Conservation (phyloP, 192 early-diverging fungal genomes). For the Coemansia sp. region DNA sequence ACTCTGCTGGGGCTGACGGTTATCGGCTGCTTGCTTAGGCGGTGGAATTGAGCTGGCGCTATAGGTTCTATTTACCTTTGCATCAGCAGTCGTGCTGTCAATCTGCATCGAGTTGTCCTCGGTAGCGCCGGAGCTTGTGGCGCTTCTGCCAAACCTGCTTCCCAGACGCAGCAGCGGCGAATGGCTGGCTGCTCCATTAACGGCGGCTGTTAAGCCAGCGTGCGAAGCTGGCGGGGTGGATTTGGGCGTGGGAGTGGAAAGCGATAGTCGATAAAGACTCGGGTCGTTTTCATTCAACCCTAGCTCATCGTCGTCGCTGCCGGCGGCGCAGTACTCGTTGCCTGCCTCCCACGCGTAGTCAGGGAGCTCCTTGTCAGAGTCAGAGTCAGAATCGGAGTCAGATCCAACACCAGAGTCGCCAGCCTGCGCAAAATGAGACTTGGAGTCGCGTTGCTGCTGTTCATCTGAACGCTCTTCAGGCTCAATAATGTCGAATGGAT, state of each 20-base stretch:
- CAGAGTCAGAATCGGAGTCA: too few species aligned
- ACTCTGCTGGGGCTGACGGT: not conserved
- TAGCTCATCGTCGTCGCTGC: constrained; percentile 17
- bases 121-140: not conserved
- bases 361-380: not conserved
- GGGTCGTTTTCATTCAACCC: constrained; percentile 43
- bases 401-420: not conserved
- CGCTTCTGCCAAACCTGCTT: not conserved
- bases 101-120: constrained; percentile 23
- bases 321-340: constrained; percentile 17
- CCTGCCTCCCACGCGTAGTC: constrained; percentile 22
- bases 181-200: too few species aligned
- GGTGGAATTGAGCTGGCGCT: not conserved
- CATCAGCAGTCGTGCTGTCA: constrained; percentile 5
- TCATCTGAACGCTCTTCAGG: not conserved
- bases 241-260: not conserved
- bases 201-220: not conserved
- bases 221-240: not conserved
- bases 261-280: constrained; percentile 31
- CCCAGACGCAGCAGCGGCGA: too few species aligned
- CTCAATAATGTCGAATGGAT: constrained; percentile 50
- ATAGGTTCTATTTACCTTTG: not conserved
- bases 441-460: not conserved
- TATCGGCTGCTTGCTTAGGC: not conserved
- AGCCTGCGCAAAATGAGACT: not conserved